phyloP scores from a whole-genome alignment of 805 yeast species.

The Wickerhamiella siamensis region DNA sequence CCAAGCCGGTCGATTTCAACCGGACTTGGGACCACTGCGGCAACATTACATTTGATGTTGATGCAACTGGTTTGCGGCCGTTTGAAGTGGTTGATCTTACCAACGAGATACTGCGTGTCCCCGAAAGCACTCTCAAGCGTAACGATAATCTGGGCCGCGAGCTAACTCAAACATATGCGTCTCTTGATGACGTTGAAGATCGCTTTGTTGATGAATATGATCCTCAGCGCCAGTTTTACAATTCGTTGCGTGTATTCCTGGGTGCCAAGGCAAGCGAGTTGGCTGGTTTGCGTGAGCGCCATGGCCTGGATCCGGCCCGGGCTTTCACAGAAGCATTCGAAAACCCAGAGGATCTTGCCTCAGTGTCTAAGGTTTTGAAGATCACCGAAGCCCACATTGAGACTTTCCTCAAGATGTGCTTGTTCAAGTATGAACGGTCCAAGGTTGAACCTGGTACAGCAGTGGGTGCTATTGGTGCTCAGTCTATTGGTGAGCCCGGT shows the following conservation, averaged over 20 bases:
- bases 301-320: conserved; percentile 35
- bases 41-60: conserved; percentile 49
- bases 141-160: conserved; percentile 56
- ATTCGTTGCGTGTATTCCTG: conserved; percentile 56
- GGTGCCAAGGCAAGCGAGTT: conserved; percentile 40
- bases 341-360: conserved; percentile 20
- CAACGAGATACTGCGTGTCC: conserved; percentile 42
- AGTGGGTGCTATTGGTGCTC: conserved; percentile 98
- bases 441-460: conserved; percentile 98
- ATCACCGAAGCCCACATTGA: conserved; percentile 47
- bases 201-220: conserved; percentile 72
- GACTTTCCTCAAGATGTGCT: conserved; percentile 60
- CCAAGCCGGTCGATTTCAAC: conserved; percentile 81
- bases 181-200: conserved; percentile 24
- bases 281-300: conserved; percentile 40
- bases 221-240: conserved; percentile 75
- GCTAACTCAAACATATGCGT: conserved; percentile 18
- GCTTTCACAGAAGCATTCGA: conserved; percentile 32
- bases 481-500: conserved; percentile 98
- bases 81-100: conserved; percentile 46
- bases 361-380: conserved; percentile 31
- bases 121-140: conserved; percentile 46
- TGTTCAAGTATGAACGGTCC: conserved; percentile 72
- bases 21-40: conserved; percentile 91
- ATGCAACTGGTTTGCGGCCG: conserved; percentile 49